These are phyloP conservation scores for Plasmodium reichenowi DNA, from an alignment of 169 alveolate species.

Conservation along the genomic window DNA sequence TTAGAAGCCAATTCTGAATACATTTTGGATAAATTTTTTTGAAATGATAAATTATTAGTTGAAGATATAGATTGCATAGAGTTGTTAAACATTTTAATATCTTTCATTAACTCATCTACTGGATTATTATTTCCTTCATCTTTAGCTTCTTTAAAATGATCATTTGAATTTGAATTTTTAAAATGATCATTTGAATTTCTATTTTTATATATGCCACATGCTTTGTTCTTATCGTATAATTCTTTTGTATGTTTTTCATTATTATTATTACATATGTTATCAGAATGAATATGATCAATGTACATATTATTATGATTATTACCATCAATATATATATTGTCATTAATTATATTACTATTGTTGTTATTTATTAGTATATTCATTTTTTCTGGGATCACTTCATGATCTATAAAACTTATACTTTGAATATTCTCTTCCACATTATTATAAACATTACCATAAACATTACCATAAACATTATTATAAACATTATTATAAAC, in stretches of 20 bases:
- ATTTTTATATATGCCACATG: background rate
- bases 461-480: background rate
- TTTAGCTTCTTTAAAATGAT: background rate
- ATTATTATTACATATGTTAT: no score
- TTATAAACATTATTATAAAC: background rate
- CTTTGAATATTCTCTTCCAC: background rate
- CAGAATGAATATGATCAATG: no score
- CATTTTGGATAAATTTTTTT: constrained; percentile 16
- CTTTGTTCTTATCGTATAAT: no score
- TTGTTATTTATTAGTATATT: no score
- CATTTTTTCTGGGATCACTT: no score
- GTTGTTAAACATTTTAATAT: constrained; percentile 29
- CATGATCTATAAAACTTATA: background rate
- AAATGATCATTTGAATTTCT: background rate
- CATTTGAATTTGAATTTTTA: background rate
- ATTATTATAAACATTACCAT: background rate
- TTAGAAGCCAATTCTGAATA: constrained; percentile 48
- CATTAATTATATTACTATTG: no score
- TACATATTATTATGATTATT: no score
- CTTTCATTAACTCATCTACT: constrained; percentile 36
- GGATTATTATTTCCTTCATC: constrained; percentile 11
- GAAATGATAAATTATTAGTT: constrained; percentile 10
- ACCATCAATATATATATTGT: no score
- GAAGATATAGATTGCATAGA: constrained; percentile 54
- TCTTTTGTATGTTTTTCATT: no score